Conservation (phyloP, 176 grass and related monocot genomes). For the Thinopyrum elongatum region DNA sequence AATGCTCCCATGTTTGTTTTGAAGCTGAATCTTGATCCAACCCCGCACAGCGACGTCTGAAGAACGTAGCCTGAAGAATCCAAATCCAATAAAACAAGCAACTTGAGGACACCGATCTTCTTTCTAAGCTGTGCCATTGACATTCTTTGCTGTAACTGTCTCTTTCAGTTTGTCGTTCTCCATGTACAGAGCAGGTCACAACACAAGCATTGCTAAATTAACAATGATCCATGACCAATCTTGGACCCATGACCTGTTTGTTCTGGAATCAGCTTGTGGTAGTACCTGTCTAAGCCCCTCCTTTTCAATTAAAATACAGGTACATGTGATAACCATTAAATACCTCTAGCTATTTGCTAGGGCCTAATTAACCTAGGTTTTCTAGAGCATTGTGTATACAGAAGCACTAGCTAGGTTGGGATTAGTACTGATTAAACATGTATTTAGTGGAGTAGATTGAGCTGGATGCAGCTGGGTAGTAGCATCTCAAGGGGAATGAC, state of each 20-base stretch:
- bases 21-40: neutral
- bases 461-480: conserved; percentile 29
- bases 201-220: neutral
- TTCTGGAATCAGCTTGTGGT: conserved; percentile 11
- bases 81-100: conserved; percentile 25
- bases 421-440: conserved; percentile 26
- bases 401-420: conserved; percentile 40
- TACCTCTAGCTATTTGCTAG: neutral
- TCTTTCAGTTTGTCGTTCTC: conserved; percentile 11
- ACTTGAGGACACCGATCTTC: conserved; percentile 6
- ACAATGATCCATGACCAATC: conserved; percentile 1
- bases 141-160: conserved; percentile 14
- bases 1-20: neutral
- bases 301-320: conserved; percentile 1
- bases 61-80: conserved; percentile 5
- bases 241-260: conserved; percentile 13
- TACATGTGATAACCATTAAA: neutral
- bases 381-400: neutral
- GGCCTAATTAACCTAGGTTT: conserved; percentile 3
- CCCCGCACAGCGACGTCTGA: neutral
- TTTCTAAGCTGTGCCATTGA: neutral
- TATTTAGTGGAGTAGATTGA: neutral
- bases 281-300: neutral
- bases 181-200: neutral
- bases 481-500: conserved; percentile 18